Evolutionary conservation across 768 basidiomycete genomes (phyloP), one percentile per base, ranked within the genome.

Genomic region (Lactarius deliciosus): DNA sequence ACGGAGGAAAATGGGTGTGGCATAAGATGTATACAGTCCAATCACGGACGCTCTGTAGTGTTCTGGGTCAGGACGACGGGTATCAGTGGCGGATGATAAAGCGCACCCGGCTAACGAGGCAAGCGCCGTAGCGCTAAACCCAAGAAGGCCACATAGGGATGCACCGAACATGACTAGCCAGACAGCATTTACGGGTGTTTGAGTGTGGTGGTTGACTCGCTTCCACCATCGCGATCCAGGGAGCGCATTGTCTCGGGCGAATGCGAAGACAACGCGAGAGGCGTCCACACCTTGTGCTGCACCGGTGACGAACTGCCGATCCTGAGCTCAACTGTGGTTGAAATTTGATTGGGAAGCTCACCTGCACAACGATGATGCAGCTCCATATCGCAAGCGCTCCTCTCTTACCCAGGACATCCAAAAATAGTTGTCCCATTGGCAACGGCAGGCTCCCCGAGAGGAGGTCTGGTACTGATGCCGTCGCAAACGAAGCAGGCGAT

Each of bases 341-440:
- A 50, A 32, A 11, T 38, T 20, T 28, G 15, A 3, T 38, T 38
- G 13, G 9, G 13, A n/a, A 43, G 68, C 76, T 56, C 57, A 80
- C 82, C 77, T 82, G 82, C 3, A 89, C 87, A 36, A 89, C 82
- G 65, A 87, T 87, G 68, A 89, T 86, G 68, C 85, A 82, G 60
- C 84, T 82, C 89, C 89, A 91, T 55, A 90, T 84, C 2, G 81
- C 80, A 58, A 91, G 79, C 89, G 89, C 90, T 13, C 89, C 89
- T 22, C 73, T 77, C 76, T 89, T 88, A 1, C 89, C 89, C 16
- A 89, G 74, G 20, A 83, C 80, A 68, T 88, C 77, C 34, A 89
- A 75, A 71, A 90, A 87, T 13, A 91, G 80, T 70, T 90, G 88
- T 5, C 85, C 89, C 89, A 90, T 88, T 1, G 85, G 86, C 55